These are phyloP conservation scores for Citrus sp. DNA, from an alignment of 345 rosid species.

Conservation along the genomic window DNA sequence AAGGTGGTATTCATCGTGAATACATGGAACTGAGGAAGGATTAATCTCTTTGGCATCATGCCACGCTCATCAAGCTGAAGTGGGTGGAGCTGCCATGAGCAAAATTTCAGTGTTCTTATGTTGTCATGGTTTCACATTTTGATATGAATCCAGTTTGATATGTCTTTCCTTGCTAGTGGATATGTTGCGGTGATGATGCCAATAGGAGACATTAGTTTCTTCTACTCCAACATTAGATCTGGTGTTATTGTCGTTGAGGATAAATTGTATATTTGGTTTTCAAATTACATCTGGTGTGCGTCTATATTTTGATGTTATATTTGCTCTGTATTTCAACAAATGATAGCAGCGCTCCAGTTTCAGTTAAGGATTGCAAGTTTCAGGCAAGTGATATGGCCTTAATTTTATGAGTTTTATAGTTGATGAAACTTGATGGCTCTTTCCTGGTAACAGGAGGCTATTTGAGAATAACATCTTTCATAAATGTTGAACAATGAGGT, in stretches of 20 bases:
- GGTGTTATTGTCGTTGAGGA: neutral
- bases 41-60: slow-evolving; percentile 24
- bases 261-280: neutral
- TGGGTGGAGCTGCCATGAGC: no score
- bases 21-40: slow-evolving; percentile 82
- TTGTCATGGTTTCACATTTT: neutral
- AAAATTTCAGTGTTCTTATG: neutral
- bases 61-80: neutral
- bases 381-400: neutral
- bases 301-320: neutral
- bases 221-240: neutral
- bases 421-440: neutral
- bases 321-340: neutral
- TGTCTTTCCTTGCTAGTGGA: neutral
- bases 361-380: neutral
- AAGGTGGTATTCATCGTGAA: slow-evolving; percentile 67
- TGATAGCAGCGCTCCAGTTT: neutral
- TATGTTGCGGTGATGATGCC: neutral
- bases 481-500: neutral
- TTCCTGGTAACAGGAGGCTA: neutral
- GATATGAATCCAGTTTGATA: neutral
- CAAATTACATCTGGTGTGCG: neutral
- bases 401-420: neutral
- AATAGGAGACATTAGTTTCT: neutral
- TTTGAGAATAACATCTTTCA: neutral